Percentiles rank a stretch among this genome's conserved stretches.
phyloP scores from a whole-genome alignment of 2,329 filamentous ascomycete genomes.

The Fonsecaea erecta region DNA sequence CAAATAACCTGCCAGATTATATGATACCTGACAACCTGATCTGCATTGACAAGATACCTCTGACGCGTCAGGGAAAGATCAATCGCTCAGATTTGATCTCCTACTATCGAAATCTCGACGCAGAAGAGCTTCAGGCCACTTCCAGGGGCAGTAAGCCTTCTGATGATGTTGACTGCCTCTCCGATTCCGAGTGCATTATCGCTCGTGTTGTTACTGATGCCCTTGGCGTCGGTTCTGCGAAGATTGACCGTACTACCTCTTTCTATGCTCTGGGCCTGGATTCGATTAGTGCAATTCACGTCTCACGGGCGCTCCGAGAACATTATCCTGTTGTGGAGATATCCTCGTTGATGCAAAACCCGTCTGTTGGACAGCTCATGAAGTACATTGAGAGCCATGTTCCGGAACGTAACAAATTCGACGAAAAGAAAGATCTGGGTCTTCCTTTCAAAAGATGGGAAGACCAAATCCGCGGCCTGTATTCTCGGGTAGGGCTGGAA shows the following conservation, averaged over 20 bases:
- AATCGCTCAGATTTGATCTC: conserved; percentile 62
- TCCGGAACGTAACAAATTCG: not conserved
- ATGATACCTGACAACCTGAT: conserved; percentile 80
- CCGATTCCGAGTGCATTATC: conserved; percentile 61
- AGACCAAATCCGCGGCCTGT: conserved; percentile 7
- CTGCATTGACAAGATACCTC: conserved; percentile 70
- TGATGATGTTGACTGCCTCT: conserved; percentile 11
- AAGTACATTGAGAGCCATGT: conserved; percentile 1
- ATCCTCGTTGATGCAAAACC: conserved; percentile 70
- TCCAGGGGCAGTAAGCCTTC: conserved; percentile 17
- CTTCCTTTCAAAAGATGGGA: conserved; percentile 6
- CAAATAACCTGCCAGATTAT: conserved; percentile 67
- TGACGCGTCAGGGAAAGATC: conserved; percentile 75
- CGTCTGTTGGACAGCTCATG: conserved; percentile 68
- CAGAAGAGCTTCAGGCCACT: conserved; percentile 50
- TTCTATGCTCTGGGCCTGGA: conserved; percentile 81
- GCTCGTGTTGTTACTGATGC: conserved; percentile 59
- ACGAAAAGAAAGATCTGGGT: not conserved
- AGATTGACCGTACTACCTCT: conserved; percentile 68
- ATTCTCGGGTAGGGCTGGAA: conserved; percentile 37
- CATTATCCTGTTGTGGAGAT: conserved; percentile 62
- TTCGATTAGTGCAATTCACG: conserved; percentile 76
- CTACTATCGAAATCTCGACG: conserved; percentile 54
- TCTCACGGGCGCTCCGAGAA: conserved; percentile 63
- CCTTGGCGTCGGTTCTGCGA: conserved; percentile 51